Conservation (phyloP, 495 filamentous ascomycete species). For the Tuber melanosporum region DNA sequence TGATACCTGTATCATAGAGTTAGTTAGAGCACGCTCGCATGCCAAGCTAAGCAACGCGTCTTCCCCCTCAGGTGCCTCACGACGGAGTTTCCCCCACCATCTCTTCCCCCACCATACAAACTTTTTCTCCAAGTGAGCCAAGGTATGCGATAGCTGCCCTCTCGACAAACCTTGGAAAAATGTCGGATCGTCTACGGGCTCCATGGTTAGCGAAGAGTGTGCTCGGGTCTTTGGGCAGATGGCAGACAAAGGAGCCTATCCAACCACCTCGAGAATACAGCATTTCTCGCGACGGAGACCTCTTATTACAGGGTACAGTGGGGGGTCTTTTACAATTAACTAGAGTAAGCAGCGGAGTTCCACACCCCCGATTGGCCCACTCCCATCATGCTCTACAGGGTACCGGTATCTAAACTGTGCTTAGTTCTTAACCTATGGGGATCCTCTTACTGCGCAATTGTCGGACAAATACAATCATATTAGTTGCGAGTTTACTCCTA, state of each 20-base stretch:
- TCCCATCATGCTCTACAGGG: neutral
- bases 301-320: neutral
- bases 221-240: neutral
- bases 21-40: neutral
- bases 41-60: neutral
- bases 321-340: neutral
- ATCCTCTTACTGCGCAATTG: slow-evolving; percentile 23
- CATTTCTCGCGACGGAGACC: neutral
- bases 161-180: neutral
- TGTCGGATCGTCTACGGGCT: neutral
- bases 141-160: neutral
- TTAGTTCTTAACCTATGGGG: slow-evolving; percentile 26
- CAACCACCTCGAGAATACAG: neutral
- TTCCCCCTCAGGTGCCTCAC: neutral
- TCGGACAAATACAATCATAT: slow-evolving; percentile 30
- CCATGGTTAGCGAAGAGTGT: neutral
- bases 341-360: neutral
- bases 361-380: neutral
- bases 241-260: neutral
- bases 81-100: neutral
- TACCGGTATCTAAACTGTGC: neutral
- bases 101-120: neutral
- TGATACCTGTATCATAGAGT: neutral
- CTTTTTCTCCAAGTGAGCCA: neutral
- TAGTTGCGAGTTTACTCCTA: slow-evolving; percentile 26